These are phyloP conservation scores for Echinochloa phyllopogon DNA, from an alignment of 176 grass and related monocot genomes.

Conservation along the genomic window DNA sequence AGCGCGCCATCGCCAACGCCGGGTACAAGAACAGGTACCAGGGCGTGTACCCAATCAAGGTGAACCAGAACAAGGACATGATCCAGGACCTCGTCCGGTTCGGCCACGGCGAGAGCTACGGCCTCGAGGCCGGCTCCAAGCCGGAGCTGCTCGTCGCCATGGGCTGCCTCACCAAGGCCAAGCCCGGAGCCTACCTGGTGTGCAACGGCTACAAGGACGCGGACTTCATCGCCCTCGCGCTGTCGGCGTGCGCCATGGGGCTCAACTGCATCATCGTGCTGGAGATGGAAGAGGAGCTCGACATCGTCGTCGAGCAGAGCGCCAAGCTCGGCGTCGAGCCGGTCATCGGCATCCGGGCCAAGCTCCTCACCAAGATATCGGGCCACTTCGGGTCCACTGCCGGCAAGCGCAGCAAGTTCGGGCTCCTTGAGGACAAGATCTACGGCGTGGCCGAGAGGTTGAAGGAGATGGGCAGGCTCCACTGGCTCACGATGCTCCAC, in stretches of 20 bases:
- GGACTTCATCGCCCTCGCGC: conserved; percentile 7
- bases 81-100: not conserved
- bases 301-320: conserved; percentile 1
- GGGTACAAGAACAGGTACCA: not conserved
- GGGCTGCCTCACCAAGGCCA: not conserved
- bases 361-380: not conserved
- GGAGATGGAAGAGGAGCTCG: conserved; percentile 26
- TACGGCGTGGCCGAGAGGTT: not conserved
- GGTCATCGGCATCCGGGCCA: not conserved
- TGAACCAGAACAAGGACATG: conserved; percentile 10
- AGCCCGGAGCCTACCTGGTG: not conserved
- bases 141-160: conserved; percentile 1
- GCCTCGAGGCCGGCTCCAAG: conserved; percentile 20
- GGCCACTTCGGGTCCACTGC: conserved; percentile 19
- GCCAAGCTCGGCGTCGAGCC: not conserved
- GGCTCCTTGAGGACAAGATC: not conserved
- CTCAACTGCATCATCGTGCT: conserved; percentile 16
- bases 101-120: not conserved
- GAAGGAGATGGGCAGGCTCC: not conserved
- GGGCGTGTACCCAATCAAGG: conserved; percentile 23
- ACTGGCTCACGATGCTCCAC: conserved; percentile 4
- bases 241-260: conserved; percentile 6
- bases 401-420: conserved; percentile 19
- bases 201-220: conserved; percentile 29
- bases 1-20: not conserved